Percentiles rank a stretch among this genome's conserved stretches.
Evolutionary conservation across 192 early-diverging fungal genomes (phyloP).

Genomic region (Cetraspora pellucida): DNA sequence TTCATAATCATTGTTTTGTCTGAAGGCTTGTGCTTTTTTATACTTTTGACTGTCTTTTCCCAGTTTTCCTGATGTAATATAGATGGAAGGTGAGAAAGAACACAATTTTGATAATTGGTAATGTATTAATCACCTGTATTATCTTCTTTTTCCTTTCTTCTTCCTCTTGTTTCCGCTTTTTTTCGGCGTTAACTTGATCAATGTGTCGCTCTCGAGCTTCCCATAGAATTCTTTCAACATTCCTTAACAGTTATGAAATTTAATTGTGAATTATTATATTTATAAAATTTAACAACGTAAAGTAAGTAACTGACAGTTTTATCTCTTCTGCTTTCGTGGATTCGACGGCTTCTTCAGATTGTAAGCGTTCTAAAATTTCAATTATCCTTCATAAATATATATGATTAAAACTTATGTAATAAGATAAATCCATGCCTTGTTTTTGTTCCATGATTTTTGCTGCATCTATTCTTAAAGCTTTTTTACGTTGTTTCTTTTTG

Average conservation of each 20-base stretch:
- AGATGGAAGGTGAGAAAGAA: neutral
- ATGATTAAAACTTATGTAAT: neutral
- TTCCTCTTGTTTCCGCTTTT: slow-evolving; percentile 22
- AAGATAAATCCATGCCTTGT: neutral
- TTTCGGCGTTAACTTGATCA: slow-evolving; percentile 31
- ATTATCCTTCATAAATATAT: neutral
- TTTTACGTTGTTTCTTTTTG: slow-evolving; percentile 29
- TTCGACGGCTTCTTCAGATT: too few relatives aligned
- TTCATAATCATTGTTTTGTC: neutral
- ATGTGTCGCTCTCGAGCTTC: slow-evolving; percentile 32
- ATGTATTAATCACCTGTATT: slow-evolving; percentile 28
- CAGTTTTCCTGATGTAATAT: slow-evolving; percentile 33
- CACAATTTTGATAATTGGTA: neutral
- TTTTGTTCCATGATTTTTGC: neutral
- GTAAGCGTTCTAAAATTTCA: neutral
- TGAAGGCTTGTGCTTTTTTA: slow-evolving; percentile 5
- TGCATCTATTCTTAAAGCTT: neutral
- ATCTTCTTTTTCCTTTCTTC: slow-evolving; percentile 34
- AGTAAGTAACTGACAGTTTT: neutral
- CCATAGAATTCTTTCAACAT: slow-evolving; percentile 33
- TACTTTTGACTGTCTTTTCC: slow-evolving; percentile 35
- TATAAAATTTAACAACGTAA: neutral
- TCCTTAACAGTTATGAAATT: slow-evolving; percentile 1
- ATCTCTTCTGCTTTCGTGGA: too few relatives aligned
- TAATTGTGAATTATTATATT: neutral